Evolutionary conservation across 305 asterid genomes (phyloP).

Genomic region (Fraxinus nigra): DNA sequence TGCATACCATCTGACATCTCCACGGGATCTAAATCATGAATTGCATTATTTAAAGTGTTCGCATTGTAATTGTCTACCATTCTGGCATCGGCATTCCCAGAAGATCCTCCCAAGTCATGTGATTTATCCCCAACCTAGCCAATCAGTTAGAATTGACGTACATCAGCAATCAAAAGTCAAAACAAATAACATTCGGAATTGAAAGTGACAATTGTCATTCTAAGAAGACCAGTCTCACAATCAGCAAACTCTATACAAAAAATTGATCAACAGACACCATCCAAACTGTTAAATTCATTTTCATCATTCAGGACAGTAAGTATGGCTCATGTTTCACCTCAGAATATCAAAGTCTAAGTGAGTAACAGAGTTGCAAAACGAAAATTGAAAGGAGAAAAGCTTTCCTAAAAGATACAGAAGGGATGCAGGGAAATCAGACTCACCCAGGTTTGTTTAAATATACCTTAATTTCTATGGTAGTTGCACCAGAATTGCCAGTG

Average conservation of each 20-base stretch:
- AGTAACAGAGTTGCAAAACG: neutral
- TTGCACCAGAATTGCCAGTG: constrained; percentile 63
- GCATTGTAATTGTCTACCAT: constrained; percentile 46
- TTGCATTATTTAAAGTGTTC: constrained; percentile 45
- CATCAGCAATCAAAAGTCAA: constrained; percentile 23
- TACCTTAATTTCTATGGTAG: constrained; percentile 59
- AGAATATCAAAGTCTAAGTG: neutral
- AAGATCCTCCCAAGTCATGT: constrained; percentile 64
- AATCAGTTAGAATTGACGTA: constrained; percentile 37
- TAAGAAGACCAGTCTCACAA: neutral
- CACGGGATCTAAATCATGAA: constrained; percentile 77
- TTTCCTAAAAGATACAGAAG: neutral
- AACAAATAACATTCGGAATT: constrained; percentile 11
- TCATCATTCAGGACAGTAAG: neutral
- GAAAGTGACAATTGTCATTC: constrained; percentile 13
- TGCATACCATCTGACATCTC: constrained; percentile 98
- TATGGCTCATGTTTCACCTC: neutral
- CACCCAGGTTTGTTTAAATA: constrained; percentile 4
- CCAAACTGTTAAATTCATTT: neutral
- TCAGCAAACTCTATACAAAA: neutral
- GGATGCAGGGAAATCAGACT: neutral
- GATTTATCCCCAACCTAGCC: constrained; percentile 67
- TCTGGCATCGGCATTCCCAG: constrained; percentile 63
- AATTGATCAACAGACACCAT: neutral
- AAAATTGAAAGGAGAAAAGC: neutral